These are phyloP conservation scores for Maudiozyma barnettii DNA, from an alignment of 805 yeast genomes.

Conservation along the genomic window DNA sequence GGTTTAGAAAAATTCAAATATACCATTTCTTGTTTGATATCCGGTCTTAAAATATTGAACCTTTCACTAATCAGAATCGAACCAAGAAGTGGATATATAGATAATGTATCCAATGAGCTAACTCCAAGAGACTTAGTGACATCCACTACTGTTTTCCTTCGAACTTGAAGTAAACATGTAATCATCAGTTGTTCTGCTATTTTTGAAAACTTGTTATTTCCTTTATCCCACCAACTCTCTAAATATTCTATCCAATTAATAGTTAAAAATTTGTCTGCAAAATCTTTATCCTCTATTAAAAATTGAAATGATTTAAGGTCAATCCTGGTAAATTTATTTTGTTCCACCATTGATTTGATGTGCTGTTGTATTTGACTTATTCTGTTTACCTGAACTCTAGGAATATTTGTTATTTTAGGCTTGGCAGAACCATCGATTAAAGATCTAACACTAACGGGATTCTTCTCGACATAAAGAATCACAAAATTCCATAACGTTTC, in stretches of 20 bases:
- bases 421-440: constrained; percentile 43
- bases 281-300: constrained; percentile 35
- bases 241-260: constrained; percentile 49
- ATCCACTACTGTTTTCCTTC: constrained; percentile 35
- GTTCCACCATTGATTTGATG: constrained; percentile 38
- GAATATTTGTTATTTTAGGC: constrained; percentile 21
- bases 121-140: constrained; percentile 38
- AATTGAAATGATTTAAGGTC: constrained; percentile 40
- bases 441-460: constrained; percentile 38
- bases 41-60: constrained; percentile 41
- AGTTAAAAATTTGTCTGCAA: constrained; percentile 44
- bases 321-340: constrained; percentile 36
- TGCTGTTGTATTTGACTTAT: constrained; percentile 42
- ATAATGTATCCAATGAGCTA: constrained; percentile 33
- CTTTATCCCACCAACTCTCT: constrained; percentile 50
- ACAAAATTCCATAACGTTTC: constrained; percentile 58
- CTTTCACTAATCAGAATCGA: constrained; percentile 42
- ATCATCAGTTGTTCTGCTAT: constrained; percentile 41
- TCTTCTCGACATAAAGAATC: constrained; percentile 40
- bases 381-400: constrained; percentile 27
- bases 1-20: constrained; percentile 29
- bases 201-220: constrained; percentile 42
- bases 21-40: constrained; percentile 41
- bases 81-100: constrained; percentile 45
- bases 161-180: constrained; percentile 42